Evolutionary conservation across 169 alveolate species (phyloP).

Genomic region (Plasmodium gaboni): DNA sequence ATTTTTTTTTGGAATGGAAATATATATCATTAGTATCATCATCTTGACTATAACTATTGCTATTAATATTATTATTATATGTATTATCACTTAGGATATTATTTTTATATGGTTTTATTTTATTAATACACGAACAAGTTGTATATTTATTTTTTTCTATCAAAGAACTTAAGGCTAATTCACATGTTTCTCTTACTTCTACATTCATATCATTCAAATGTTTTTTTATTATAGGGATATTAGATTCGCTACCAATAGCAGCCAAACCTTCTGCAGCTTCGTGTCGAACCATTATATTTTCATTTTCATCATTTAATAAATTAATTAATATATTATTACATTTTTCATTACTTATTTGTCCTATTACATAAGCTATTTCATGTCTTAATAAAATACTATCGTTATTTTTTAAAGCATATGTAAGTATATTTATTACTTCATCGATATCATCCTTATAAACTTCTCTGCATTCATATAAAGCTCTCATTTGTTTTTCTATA

Average conservation of each 20-base stretch:
- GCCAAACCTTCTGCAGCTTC: conserved; percentile 91
- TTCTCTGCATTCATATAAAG: conserved; percentile 74
- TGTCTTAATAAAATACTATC: conserved; percentile 84
- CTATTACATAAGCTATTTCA: conserved; percentile 93
- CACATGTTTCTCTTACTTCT: conserved; percentile 64
- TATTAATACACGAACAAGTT: conserved; percentile 38
- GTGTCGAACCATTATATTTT: conserved; percentile 92
- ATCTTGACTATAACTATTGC: conserved; percentile 14
- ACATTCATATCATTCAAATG: conserved; percentile 60
- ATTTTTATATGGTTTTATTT: not conserved
- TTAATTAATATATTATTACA: conserved; percentile 79
- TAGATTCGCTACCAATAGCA: conserved; percentile 83
- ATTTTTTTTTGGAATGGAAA: conserved; percentile 41
- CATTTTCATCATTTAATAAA: conserved; percentile 85
- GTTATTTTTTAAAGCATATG: conserved; percentile 54
- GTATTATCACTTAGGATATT: not conserved
- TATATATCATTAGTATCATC: not conserved
- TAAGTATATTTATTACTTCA: conserved; percentile 62
- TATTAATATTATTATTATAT: conserved; percentile 14
- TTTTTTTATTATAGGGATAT: conserved; percentile 82
- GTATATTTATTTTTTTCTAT: conserved; percentile 67
- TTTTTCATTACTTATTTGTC: conserved; percentile 88
- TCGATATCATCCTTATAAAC: conserved; percentile 63
- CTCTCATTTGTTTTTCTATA: conserved; percentile 77
- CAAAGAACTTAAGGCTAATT: conserved; percentile 50